Base-by-base conservation (phyloP, 2,329 filamentous ascomycete species). In the Microdochium nivale region DNA sequence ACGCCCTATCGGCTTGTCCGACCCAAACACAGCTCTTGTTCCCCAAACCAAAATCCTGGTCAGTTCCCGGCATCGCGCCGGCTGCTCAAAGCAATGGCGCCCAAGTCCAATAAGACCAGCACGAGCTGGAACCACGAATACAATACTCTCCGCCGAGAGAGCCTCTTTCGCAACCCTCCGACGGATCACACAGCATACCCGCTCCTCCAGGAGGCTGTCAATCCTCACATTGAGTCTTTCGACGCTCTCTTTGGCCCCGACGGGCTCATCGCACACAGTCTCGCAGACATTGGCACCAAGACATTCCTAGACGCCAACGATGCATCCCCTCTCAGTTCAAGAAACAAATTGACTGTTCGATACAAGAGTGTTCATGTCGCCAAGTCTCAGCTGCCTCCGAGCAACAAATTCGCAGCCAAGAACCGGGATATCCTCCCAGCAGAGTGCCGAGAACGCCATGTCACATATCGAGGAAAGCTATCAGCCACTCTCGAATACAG, bases 161-260 rank as follows among this genome's bases (percentile, higher is more conserved):
- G 88, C 50, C 86, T 99, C 23, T 99, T 99, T 69, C 79, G 82
- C 62, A 85, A 95, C 59, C 92, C 94, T 19, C 92, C 94, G 0
- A 86, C 81, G 63, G 91, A 97, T 66, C 86, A 83, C 60, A 87
- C 87, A 10, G 90, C 92, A 53, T 97, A 95, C 65, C 94, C 94
- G 14, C 80, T 87, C 23, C 81, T 99, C 48, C 86, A 91, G 61
- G 80, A 81, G 55, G 88, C 92, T n/a, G 84, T 97, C 54, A 79
- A 88, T 58, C 94, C 94, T 49, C 94, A 99, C 69, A 87, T 97
- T 61, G 86, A 96, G 63, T 94, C 94, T 7, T 99, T 96, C 81
- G 96, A 99, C 74, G 84, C 84, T 50, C 78, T 97, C 48, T 95
- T 96, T 65, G 81, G 84, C 30, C 76, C 79, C 53, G 79, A 86